A percentile compares a stretch with the other conserved stretches of the same genome.
These are phyloP conservation scores for Colletotrichum scovillei DNA, from an alignment of 2,329 filamentous ascomycete species.

Conservation along the genomic window DNA sequence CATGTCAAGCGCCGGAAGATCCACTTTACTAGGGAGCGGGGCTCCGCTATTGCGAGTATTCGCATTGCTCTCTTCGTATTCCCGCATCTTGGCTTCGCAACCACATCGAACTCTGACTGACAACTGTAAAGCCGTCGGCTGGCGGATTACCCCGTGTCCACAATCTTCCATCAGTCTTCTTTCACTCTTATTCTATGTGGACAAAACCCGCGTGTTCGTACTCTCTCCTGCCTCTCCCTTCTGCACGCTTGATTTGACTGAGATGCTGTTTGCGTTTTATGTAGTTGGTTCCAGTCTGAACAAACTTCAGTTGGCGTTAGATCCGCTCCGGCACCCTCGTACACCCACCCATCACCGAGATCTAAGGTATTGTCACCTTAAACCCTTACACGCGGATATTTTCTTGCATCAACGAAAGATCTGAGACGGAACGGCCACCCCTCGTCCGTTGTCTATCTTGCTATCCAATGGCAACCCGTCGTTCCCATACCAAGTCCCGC, in stretches of 20 bases:
- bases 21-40: not conserved
- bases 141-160: not conserved
- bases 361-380: not conserved
- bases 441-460: not conserved
- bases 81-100: not conserved
- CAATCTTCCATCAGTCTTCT: too few relatives aligned
- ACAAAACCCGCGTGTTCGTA: slow-evolving; percentile 26
- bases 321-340: not conserved
- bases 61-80: slow-evolving; percentile 8
- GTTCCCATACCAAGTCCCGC: slow-evolving; percentile 48
- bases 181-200: slow-evolving; percentile 1
- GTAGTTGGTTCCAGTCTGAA: not conserved
- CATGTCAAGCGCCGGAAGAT: slow-evolving; percentile 4
- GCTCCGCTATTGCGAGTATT: slow-evolving; percentile 30
- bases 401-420: not conserved
- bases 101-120: slow-evolving; percentile 3
- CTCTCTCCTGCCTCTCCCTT: too few relatives aligned
- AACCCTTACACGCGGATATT: not conserved
- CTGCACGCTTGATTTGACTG: not conserved
- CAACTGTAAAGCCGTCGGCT: not conserved
- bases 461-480: slow-evolving; percentile 35
- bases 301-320: not conserved
- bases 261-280: not conserved
- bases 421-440: not conserved
- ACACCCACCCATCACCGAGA: not conserved